Conservation (phyloP, 73 alveolate genomes). For the Diophrys sp. region DNA sequence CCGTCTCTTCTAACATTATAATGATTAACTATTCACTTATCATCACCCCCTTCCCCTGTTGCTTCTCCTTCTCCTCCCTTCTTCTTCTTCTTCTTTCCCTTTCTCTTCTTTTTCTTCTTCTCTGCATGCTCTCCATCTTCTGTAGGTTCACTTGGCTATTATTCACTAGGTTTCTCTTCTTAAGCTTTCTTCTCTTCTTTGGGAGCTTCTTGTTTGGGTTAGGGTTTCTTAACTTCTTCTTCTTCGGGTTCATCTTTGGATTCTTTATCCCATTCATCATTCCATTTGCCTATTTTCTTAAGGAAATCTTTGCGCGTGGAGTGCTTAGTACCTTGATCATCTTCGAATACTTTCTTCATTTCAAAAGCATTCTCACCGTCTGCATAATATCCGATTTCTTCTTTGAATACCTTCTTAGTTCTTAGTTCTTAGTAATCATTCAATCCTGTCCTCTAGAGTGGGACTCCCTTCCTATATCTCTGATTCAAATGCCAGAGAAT, state of each 20-base stretch:
- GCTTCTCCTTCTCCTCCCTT: neutral
- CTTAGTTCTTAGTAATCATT: no score
- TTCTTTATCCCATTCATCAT: neutral
- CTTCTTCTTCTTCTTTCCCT: slow-evolving; percentile 20
- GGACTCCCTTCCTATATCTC: no score
- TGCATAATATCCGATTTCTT: slow-evolving; percentile 88
- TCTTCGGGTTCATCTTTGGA: slow-evolving; percentile 8
- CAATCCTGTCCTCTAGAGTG: no score
- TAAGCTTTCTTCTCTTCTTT: slow-evolving; percentile 21
- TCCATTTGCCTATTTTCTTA: neutral
- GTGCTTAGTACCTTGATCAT: neutral
- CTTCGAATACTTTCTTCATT: slow-evolving; percentile 83
- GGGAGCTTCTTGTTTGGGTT: slow-evolving; percentile 1
- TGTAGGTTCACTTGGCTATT: slow-evolving; percentile 19
- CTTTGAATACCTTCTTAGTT: no score
- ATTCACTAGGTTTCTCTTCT: slow-evolving; percentile 21
- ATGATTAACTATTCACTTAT: no score
- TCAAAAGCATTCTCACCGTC: slow-evolving; percentile 97
- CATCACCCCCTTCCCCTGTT: neutral
- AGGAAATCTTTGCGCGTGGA: neutral
- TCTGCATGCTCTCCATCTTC: slow-evolving; percentile 21
- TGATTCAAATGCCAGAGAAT: neutral
- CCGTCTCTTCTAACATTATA: no score
- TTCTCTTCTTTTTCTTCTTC: slow-evolving; percentile 33
- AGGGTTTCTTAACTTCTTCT: neutral